Evolutionary conservation across 345 rosid species (phyloP).

Genomic region (Gossypium mustelinum): DNA sequence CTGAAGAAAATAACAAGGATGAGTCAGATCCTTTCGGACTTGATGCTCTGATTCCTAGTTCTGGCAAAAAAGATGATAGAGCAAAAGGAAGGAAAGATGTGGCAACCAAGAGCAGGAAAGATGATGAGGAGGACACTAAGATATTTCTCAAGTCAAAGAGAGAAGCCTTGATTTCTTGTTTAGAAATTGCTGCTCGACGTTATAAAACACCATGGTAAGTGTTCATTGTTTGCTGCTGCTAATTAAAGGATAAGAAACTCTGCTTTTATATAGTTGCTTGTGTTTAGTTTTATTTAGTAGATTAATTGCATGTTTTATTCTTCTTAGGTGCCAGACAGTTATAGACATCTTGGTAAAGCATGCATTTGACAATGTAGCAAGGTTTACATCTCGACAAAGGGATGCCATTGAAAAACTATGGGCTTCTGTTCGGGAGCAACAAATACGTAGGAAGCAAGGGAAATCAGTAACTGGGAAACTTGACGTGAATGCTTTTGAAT

Average conservation of each 20-base stretch:
- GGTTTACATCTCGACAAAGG: slow-evolving; percentile 77
- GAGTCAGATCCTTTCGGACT: slow-evolving; percentile 96
- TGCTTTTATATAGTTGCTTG: neutral
- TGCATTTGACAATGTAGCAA: slow-evolving; percentile 71
- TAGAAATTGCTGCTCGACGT: slow-evolving; percentile 90
- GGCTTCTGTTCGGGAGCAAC: slow-evolving; percentile 84
- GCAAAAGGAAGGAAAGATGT: slow-evolving; percentile 52
- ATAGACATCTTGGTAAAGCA: slow-evolving; percentile 95
- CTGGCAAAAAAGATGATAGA: slow-evolving; percentile 54
- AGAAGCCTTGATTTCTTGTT: slow-evolving; percentile 76
- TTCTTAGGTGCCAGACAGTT: slow-evolving; percentile 88
- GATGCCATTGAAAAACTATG: slow-evolving; percentile 82
- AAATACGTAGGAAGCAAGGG: slow-evolving; percentile 80
- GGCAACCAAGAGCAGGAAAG: slow-evolving; percentile 34
- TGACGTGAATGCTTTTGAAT: slow-evolving; percentile 82
- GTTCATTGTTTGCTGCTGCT: neutral
- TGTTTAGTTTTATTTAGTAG: neutral
- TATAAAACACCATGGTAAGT: slow-evolving; percentile 79
- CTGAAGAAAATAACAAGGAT: slow-evolving; percentile 35
- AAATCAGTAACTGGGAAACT: slow-evolving; percentile 87
- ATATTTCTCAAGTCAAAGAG: slow-evolving; percentile 68
- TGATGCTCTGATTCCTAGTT: slow-evolving; percentile 56
- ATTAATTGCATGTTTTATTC: neutral
- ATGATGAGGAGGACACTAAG: slow-evolving; percentile 54
- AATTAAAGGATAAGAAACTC: neutral